phyloP scores from a whole-genome alignment of 2,329 filamentous ascomycete species.

The Ceratocystis cacaofunesta region DNA sequence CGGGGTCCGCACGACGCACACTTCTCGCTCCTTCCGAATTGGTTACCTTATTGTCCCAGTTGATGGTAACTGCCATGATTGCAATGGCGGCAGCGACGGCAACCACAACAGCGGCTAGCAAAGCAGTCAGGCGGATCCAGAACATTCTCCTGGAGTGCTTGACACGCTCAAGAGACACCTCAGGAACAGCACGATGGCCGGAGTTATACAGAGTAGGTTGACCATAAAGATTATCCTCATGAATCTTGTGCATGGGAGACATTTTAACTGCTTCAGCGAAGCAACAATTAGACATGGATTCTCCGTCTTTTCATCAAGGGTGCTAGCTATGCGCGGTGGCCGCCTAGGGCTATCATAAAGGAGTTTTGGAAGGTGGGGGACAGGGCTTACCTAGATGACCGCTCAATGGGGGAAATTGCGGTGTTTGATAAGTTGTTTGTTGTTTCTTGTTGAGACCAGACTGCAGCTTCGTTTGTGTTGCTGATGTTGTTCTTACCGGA shows the following conservation, averaged over 20 bases:
- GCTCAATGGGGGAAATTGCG: background rate
- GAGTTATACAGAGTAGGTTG: conserved; percentile 8
- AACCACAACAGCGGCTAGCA: conserved; percentile 10
- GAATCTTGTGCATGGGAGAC: background rate
- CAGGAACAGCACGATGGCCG: conserved; percentile 6
- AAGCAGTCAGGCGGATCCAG: conserved; percentile 7
- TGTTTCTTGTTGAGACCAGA: conserved; percentile 2
- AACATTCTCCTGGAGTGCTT: conserved; percentile 10
- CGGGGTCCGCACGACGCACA: conserved; percentile 9
- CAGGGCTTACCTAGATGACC: background rate
- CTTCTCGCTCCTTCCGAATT: conserved; percentile 1
- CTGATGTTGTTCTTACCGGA: background rate
- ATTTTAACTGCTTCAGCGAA: background rate
- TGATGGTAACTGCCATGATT: conserved; percentile 9
- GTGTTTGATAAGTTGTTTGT: background rate
- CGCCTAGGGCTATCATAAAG: background rate
- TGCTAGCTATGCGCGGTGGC: background rate
- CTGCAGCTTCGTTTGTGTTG: background rate
- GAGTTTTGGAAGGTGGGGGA: background rate
- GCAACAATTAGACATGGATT: background rate
- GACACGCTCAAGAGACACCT: conserved; percentile 1
- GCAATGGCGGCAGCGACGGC: conserved; percentile 5
- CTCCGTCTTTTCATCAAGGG: background rate
- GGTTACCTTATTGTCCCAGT: conserved; percentile 6
- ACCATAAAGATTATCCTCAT: background rate